A percentile compares a stretch with the other conserved stretches of the same genome.
phyloP scores from a whole-genome alignment of 169 alveolate species.

The Cryptosporidium canis region DNA sequence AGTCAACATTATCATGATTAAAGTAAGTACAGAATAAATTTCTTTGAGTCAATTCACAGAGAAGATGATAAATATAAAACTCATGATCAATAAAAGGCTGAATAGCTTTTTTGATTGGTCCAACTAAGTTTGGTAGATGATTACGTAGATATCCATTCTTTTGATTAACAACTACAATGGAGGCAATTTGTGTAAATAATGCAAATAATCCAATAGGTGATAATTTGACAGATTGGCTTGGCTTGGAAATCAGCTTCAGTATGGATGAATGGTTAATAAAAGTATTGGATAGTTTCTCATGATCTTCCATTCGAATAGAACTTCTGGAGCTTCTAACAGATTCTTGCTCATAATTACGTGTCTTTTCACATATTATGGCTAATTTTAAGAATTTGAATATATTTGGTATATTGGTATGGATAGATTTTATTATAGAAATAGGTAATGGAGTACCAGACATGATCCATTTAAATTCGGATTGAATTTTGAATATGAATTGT shows the following conservation, averaged over 20 bases:
- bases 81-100: conserved; percentile 40
- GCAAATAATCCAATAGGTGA: conserved; percentile 61
- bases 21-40: conserved; percentile 59
- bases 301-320: background rate
- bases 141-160: conserved; percentile 19
- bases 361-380: conserved; percentile 11
- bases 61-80: conserved; percentile 26
- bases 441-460: conserved; percentile 71
- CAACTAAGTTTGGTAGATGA: conserved; percentile 39
- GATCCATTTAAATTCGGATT: conserved; percentile 60
- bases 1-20: conserved; percentile 41
- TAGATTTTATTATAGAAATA: conserved; percentile 13
- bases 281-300: background rate
- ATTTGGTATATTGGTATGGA: conserved; percentile 32
- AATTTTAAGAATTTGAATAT: conserved; percentile 26
- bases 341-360: background rate
- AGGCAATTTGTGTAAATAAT: conserved; percentile 23
- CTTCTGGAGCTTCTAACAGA: background rate
- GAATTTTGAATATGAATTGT: conserved; percentile 53
- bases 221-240: background rate
- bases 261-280: background rate
- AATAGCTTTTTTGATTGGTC: conserved; percentile 29
- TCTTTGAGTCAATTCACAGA: conserved; percentile 43
- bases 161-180: conserved; percentile 7
- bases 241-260: background rate